phyloP scores from a whole-genome alignment of 148 eudicot species.

The Rhododendron molle region DNA sequence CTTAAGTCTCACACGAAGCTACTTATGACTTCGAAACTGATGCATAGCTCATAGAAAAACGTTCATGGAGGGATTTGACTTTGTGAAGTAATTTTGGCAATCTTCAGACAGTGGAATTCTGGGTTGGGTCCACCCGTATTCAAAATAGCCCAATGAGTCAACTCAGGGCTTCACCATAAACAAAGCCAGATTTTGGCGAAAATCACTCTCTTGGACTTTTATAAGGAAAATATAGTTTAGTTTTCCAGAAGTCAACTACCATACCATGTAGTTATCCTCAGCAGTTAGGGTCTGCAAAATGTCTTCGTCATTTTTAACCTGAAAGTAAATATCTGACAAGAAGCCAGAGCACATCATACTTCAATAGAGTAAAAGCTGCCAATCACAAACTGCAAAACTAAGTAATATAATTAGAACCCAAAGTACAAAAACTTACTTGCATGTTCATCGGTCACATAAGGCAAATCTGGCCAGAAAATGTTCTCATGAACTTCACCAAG shows the following conservation, averaged over 20 bases:
- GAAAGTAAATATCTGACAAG: slow-evolving; percentile 82
- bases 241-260: slow-evolving; percentile 6
- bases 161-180: not conserved
- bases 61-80: not conserved
- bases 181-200: not conserved
- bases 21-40: not conserved
- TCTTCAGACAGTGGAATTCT: not conserved
- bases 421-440: slow-evolving; percentile 70
- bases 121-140: not conserved
- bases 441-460: slow-evolving; percentile 85
- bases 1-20: not conserved
- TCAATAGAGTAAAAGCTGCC: slow-evolving; percentile 14
- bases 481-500: slow-evolving; percentile 65
- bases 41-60: not conserved
- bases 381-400: slow-evolving; percentile 5
- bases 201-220: not conserved
- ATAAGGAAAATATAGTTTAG: not conserved
- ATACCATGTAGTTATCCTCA: slow-evolving; percentile 83
- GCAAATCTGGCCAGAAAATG: slow-evolving; percentile 93
- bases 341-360: slow-evolving; percentile 24
- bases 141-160: not conserved
- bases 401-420: slow-evolving; percentile 1
- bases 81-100: not conserved
- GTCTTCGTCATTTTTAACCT: slow-evolving; percentile 88
- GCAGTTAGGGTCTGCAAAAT: slow-evolving; percentile 61